Conservation (phyloP, 345 rosid genomes). For the Geranium brycei region DNA sequence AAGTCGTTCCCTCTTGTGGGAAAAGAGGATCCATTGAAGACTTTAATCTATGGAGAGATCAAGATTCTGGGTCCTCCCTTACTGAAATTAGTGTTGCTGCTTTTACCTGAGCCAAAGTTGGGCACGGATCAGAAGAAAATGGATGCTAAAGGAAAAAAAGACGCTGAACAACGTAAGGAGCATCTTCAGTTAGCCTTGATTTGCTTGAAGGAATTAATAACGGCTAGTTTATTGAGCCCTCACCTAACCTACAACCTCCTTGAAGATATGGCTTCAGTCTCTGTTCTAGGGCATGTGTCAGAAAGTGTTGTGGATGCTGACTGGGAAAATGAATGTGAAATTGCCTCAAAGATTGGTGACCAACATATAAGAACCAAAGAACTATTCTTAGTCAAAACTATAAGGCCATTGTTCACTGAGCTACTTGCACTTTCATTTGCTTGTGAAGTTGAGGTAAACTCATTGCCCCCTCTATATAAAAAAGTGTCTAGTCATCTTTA, state of each 20-base stretch:
- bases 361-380: conserved; percentile 32
- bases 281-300: conserved; percentile 19
- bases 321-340: conserved; percentile 27
- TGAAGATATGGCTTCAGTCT: conserved; percentile 42
- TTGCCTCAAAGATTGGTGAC: conserved; percentile 27
- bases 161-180: conserved; percentile 40
- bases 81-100: conserved; percentile 48
- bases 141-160: conserved; percentile 26
- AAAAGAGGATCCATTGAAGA: conserved; percentile 45
- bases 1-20: conserved; percentile 30
- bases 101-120: conserved; percentile 24
- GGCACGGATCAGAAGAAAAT: conserved; percentile 23
- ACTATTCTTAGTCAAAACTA: conserved; percentile 30
- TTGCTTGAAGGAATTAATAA: conserved; percentile 56
- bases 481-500: neutral
- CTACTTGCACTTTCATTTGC: conserved; percentile 33
- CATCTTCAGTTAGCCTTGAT: conserved; percentile 42
- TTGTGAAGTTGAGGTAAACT: conserved; percentile 48
- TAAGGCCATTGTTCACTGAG: conserved; percentile 44
- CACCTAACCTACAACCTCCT: conserved; percentile 30
- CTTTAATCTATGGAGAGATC: conserved; percentile 46
- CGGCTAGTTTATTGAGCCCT: conserved; percentile 27
- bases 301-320: conserved; percentile 4
- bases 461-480: too few relatives aligned
- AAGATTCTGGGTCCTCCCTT: conserved; percentile 46